These are phyloP conservation scores for Neurospora pannonica DNA, from an alignment of 495 filamentous ascomycete genomes.

Conservation along the genomic window DNA sequence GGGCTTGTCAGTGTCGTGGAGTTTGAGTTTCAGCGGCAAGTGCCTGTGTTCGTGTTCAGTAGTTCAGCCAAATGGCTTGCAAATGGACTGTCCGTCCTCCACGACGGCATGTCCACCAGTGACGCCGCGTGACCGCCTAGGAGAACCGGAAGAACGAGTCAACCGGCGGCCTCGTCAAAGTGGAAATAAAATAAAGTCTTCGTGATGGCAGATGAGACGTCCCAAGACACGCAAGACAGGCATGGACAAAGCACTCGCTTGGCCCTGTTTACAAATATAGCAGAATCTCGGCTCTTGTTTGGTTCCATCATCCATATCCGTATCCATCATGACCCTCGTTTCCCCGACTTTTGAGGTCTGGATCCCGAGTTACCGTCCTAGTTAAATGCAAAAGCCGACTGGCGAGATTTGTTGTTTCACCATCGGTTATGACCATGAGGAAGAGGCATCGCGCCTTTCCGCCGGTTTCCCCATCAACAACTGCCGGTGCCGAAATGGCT, in stretches of 20 bases:
- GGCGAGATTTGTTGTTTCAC: background rate
- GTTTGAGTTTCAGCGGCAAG: background rate
- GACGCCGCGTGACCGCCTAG: background rate
- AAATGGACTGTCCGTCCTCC: background rate
- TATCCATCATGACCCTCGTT: background rate
- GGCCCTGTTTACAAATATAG: background rate
- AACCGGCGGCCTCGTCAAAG: background rate
- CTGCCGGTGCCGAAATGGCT: background rate
- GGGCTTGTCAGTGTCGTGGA: background rate
- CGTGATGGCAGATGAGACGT: background rate
- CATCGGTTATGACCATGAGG: background rate
- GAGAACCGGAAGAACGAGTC: background rate
- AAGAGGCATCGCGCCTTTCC: background rate
- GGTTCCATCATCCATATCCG: background rate
- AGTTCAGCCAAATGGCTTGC: background rate
- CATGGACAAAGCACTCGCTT: background rate
- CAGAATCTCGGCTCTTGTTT: background rate
- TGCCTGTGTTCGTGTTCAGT: background rate
- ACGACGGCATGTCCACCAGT: background rate
- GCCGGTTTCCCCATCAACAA: background rate
- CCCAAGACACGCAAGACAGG: background rate
- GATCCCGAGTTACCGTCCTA: background rate
- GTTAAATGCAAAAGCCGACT: background rate
- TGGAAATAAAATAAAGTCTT: background rate
- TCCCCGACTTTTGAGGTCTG: background rate